Evolutionary conservation across 2,329 filamentous ascomycete species (phyloP), one percentile per base, ranked within the genome.

Genomic region (Calonectria hongkongensis): DNA sequence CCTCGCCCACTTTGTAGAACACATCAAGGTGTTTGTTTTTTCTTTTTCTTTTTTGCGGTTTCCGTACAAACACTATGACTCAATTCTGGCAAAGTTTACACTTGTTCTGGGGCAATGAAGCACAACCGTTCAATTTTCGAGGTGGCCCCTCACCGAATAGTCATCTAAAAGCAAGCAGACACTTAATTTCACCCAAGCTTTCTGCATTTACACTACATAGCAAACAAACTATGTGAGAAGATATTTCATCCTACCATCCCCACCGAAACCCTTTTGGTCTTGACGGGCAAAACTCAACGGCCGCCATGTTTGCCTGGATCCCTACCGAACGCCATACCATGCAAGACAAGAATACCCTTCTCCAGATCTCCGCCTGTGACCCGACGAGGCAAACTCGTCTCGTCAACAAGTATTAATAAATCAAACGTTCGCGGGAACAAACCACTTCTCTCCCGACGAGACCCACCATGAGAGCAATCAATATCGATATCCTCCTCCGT

Each of bases 401-500:
- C 48, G 47, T 43, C 48, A 63, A 25, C 65, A 72, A 72, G 62
- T 66, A 72, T 60, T 63, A 67, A 28, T 48, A 71, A 71, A 68
- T 47, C 54, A 58, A 65, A 69, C 65, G 62, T 47, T 51, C 16
- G 66, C 33, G 43, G 36, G 25, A 51, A 63, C 51, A n/a, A 30
- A 39, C 21, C 28, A n/a, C 47, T 30, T 51, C 8, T 27, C 12
- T 39, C n/a, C 65, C 48, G 27, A 33, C 30, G 25, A 21, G 7
- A 58, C 21, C 48, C 28, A 30, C 25, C 27, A 27, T 13, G 8
- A 27, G 18, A 36, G 36, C 54, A 30, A 28, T 77, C 70, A 84
- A 71, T 82, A 85, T 41, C 82, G 80, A 70, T 83, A 84, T 28
- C 82, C 81, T 63, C 82, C 83, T 63, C 82, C 83, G 73, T 81